Base-by-base conservation (phyloP, 2,329 filamentous ascomycete species). In the Pseudocercospora fijiensis region DNA sequence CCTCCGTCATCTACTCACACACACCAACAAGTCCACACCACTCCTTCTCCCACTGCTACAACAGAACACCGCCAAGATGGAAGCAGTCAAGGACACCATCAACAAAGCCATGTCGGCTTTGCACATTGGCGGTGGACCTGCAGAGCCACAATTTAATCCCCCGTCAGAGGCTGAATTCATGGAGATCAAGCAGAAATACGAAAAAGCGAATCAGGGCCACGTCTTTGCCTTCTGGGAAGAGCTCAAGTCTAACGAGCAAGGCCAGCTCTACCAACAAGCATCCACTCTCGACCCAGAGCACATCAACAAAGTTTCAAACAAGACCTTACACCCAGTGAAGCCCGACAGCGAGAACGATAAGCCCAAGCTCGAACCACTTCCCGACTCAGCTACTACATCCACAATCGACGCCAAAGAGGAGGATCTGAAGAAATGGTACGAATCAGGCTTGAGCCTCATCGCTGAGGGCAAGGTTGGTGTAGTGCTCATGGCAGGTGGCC, bases 401-500 rank as follows among this genome's bases (percentile, higher is more conserved):
- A 91, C 97, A 72, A 87, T 98, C 76, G 94, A 98, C 79, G 96
- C 93, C 65, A 86, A 90, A 72, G 78, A 88, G 57, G 85, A 87
- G 64, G 89, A 96, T 75, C 85, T 97, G 67, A 82, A 91, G 70
- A 85, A 84, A 77, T 99, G 94, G 93, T 95, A 96, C 78, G 81
- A 90, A 67, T 83, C 81, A 49, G 89, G 89, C 51, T 77, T 91
- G 67, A 82, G 86, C 71, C 77, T 88, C 72, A 88, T 90, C 67
- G 84, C 87, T 6, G 80, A 87, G 69, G 89, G 89, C 79, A 86
- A 88, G 75, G 88, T 90, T 53, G 88, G 87, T 30, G 95, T 99
- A 18, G 92, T 99, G 58, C 86, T 99, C 74, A 96, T 99, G 91
- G 95, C 95, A 63, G 95, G 95, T 76, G 95, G 95, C 33, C 95